These are phyloP conservation scores for Mortierella hygrophila DNA, from an alignment of 192 early-diverging fungal genomes.

Conservation along the genomic window DNA sequence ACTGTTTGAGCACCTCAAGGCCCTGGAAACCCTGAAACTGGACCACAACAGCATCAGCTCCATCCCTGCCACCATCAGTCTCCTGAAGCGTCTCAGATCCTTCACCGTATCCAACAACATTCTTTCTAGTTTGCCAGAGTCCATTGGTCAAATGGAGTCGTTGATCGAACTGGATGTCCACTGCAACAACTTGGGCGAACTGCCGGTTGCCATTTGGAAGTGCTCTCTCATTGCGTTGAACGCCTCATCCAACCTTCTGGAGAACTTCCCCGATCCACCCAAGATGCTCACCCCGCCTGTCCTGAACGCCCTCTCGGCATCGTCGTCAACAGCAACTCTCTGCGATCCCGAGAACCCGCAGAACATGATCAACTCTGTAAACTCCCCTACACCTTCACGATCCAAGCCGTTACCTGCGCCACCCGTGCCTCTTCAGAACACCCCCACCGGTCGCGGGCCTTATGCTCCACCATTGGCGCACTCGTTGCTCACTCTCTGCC, in stretches of 20 bases:
- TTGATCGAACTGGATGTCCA: conserved; percentile 78
- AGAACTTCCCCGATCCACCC: conserved; percentile 81
- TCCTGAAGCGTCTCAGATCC: conserved; percentile 62
- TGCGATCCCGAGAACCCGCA: neutral
- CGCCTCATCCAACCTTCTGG: conserved; percentile 84
- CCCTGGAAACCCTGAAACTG: conserved; percentile 70
- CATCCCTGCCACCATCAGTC: conserved; percentile 73
- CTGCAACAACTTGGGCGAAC: conserved; percentile 78
- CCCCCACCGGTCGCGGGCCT: conserved; percentile 12
- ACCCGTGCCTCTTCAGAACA: conserved; percentile 24
- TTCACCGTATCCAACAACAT: conserved; percentile 80
- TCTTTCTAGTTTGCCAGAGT: conserved; percentile 74
- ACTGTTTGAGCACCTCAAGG: conserved; percentile 69
- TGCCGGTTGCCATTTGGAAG: conserved; percentile 84
- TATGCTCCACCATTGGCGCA: conserved; percentile 66
- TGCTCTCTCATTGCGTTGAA: conserved; percentile 82
- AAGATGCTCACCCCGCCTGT: neutral
- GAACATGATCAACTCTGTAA: conserved; percentile 35
- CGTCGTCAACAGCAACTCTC: conserved; percentile 5
- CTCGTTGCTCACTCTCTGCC: conserved; percentile 71
- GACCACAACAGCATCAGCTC: conserved; percentile 80
- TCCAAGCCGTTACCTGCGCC: conserved; percentile 62
- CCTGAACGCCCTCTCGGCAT: conserved; percentile 4
- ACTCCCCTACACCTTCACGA: conserved; percentile 57
- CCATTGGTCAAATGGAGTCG: conserved; percentile 73